These are phyloP conservation scores for Terfezia boudieri DNA, from an alignment of 495 filamentous ascomycete genomes.

Conservation along the genomic window DNA sequence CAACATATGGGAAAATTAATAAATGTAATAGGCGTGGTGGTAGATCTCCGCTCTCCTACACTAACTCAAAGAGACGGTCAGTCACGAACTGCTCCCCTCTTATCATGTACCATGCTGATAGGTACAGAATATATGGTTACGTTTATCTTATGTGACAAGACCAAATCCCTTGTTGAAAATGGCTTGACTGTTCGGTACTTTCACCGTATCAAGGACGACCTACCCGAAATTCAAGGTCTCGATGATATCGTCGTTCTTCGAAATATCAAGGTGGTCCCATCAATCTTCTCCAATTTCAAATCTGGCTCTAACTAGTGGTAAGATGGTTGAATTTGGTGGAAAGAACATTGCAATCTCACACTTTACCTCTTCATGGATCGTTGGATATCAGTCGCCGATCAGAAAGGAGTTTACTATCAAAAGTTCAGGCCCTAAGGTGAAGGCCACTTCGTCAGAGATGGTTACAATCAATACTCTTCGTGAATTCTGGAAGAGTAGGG, in stretches of 20 bases:
- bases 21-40: neutral
- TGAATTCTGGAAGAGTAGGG: too few relatives aligned
- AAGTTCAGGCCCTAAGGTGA: neutral
- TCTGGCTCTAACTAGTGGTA: too few relatives aligned
- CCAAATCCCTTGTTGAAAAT: neutral
- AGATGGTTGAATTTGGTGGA: neutral
- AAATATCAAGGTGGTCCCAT: neutral
- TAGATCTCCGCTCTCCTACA: neutral
- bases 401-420: neutral
- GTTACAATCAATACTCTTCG: too few relatives aligned
- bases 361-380: slow-evolving; percentile 2
- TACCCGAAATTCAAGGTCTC: slow-evolving; percentile 7
- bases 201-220: slow-evolving; percentile 2
- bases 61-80: neutral
- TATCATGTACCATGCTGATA: too few relatives aligned
- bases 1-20: neutral
- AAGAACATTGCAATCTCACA: slow-evolving; percentile 2
- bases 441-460: too few relatives aligned
- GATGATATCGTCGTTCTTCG: slow-evolving; percentile 12
- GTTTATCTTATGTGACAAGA: slow-evolving; percentile 14
- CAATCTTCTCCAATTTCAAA: too few relatives aligned
- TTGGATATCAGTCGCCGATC: slow-evolving; percentile 4
- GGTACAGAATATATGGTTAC: slow-evolving; percentile 9
- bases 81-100: neutral
- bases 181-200: slow-evolving; percentile 8